A percentile compares a stretch with the other conserved stretches of the same genome.
These are phyloP conservation scores for Albophoma yamanashiensis DNA, from an alignment of 2,329 filamentous ascomycete genomes.

Conservation along the genomic window DNA sequence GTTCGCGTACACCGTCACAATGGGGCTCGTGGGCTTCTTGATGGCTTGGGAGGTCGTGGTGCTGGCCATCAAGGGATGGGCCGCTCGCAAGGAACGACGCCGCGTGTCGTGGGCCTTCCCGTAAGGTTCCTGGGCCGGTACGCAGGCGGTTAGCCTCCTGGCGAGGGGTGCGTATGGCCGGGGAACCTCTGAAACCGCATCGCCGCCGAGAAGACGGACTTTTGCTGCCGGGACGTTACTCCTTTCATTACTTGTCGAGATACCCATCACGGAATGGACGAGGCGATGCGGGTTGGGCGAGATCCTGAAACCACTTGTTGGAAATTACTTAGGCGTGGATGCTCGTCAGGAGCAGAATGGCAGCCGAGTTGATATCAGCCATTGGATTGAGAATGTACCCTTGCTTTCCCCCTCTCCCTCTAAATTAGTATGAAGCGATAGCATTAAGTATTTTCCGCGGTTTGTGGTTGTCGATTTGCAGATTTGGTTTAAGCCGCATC, in stretches of 20 bases:
- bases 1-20: constrained; percentile 83
- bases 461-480: neutral
- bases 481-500: neutral
- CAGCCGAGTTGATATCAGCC: neutral
- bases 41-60: constrained; percentile 77
- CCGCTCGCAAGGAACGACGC: constrained; percentile 33
- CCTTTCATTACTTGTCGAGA: neutral
- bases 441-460: no score
- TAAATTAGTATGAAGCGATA: no score
- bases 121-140: neutral
- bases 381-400: neutral
- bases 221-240: neutral
- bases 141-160: neutral
- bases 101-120: neutral
- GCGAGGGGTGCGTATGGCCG: neutral
- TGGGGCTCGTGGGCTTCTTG: constrained; percentile 71
- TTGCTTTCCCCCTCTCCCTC: no score
- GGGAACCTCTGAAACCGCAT: neutral
- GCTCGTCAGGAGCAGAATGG: neutral
- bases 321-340: neutral
- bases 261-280: neutral
- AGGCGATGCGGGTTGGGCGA: neutral
- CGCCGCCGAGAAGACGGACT: neutral
- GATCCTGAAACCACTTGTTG: neutral
- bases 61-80: constrained; percentile 84